Percentiles rank a stretch among this genome's conserved stretches.
These are phyloP conservation scores for Kwoniella mangroviensis DNA, from an alignment of 768 basidiomycete species.

Conservation along the genomic window DNA sequence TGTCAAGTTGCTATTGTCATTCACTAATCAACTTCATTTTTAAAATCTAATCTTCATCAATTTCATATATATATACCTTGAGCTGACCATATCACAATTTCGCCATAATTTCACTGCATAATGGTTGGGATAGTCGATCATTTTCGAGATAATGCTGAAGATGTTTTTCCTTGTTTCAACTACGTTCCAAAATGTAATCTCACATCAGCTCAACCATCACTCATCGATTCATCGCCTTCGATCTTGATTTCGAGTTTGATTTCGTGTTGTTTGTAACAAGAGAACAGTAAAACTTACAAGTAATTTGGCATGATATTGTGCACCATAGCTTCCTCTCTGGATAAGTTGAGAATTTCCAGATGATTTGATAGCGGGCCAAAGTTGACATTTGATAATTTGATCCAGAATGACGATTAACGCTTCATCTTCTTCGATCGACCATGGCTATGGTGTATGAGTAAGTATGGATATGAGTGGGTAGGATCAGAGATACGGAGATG, in stretches of 20 bases:
- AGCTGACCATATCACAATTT: no score
- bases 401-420: constrained; percentile 19
- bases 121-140: not conserved
- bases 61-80: no score
- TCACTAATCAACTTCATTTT: no score
- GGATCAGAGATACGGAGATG: no score
- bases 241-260: no score
- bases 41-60: no score
- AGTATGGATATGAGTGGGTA: not conserved
- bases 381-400: constrained; percentile 14
- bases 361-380: constrained; percentile 21
- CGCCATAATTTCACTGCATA: no score
- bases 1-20: no score
- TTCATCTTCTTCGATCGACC: constrained; percentile 23
- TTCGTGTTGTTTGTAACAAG: no score
- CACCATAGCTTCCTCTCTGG: constrained; percentile 20
- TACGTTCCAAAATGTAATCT: not conserved
- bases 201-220: not conserved
- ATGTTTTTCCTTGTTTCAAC: constrained; percentile 6
- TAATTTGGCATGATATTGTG: constrained; percentile 25
- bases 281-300: constrained; percentile 10
- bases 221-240: no score
- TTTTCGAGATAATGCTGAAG: not conserved
- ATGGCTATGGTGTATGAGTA: constrained; percentile 4
- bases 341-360: constrained; percentile 10